Percentiles rank a stretch among this genome's conserved stretches.
Evolutionary conservation across 139 green algal species (phyloP).

Genomic region (Coelastrella sp.): DNA sequence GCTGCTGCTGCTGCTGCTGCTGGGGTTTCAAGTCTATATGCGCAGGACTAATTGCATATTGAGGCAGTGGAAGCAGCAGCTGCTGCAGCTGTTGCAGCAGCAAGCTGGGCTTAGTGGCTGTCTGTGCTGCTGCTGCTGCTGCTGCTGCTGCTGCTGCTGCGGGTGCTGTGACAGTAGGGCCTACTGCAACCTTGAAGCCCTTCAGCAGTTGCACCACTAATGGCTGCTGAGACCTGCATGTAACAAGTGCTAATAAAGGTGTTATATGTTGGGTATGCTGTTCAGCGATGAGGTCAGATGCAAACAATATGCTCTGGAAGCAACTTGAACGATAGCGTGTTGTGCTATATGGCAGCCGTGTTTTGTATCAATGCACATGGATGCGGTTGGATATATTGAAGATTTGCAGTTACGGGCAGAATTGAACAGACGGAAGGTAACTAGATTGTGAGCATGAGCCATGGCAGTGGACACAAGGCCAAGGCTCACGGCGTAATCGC

Average conservation of each 20-base stretch:
- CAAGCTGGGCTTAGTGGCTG: background rate
- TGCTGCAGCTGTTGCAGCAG: conserved; percentile 16
- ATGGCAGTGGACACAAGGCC: background rate
- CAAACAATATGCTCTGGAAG: background rate
- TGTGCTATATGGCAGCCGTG: no score
- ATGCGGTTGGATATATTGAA: no score
- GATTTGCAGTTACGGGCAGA: background rate
- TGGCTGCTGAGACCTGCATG: conserved; percentile 30
- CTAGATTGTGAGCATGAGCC: background rate
- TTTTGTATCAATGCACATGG: no score
- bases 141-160: background rate
- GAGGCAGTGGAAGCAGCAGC: conserved; percentile 14
- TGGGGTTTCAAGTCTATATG: background rate
- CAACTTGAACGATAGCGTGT: no score
- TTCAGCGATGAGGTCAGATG: background rate
- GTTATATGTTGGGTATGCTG: background rate
- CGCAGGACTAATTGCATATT: background rate
- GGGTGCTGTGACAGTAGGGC: background rate
- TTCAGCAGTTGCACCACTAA: conserved; percentile 25
- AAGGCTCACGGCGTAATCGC: background rate
- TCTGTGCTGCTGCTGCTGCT: conserved; percentile 8
- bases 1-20: conserved; percentile 34
- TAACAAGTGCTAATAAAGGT: background rate
- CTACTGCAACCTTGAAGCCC: background rate
- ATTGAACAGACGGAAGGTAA: background rate